Evolutionary conservation across 306 rosid genomes (phyloP).

Genomic region (Vigna unguiculata): DNA sequence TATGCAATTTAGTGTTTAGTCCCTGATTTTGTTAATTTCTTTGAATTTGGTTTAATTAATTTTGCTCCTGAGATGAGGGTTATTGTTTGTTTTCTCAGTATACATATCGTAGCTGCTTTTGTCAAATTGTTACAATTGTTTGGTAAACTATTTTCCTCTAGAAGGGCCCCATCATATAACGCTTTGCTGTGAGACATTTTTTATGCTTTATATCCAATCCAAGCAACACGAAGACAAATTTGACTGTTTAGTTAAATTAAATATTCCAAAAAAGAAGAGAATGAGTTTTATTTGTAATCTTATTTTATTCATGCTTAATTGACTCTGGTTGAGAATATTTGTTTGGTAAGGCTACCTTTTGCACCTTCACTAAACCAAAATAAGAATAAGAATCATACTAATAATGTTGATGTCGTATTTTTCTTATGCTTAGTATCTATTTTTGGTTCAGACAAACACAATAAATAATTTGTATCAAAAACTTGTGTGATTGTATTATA

Average conservation of each 20-base stretch:
- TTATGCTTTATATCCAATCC: neutral
- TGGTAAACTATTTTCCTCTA: constrained; percentile 21
- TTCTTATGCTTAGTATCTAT: too few species aligned
- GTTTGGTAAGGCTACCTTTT: constrained; percentile 25
- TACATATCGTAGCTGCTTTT: too few species aligned
- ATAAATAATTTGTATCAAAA: too few species aligned
- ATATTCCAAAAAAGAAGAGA: neutral
- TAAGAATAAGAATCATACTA: neutral
- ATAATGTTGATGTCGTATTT: too few species aligned
- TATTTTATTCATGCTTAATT: neutral
- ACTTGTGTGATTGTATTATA: too few species aligned
- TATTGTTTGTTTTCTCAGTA: too few species aligned
- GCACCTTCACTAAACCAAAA: constrained; percentile 12
- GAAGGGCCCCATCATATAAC: constrained; percentile 30
- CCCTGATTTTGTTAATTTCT: too few species aligned
- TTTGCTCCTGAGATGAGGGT: too few species aligned
- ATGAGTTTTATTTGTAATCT: neutral
- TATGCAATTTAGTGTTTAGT: too few species aligned
- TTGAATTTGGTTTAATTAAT: too few species aligned
- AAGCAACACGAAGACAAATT: neutral
- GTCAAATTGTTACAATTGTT: constrained; percentile 46
- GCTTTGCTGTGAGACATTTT: constrained; percentile 34
- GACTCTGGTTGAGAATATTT: constrained; percentile 31
- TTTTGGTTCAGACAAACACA: too few species aligned
- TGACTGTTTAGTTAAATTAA: constrained; percentile 2